Evolutionary conservation across 257 asterid species (phyloP).

Genomic region (Nicotiana tabacum): DNA sequence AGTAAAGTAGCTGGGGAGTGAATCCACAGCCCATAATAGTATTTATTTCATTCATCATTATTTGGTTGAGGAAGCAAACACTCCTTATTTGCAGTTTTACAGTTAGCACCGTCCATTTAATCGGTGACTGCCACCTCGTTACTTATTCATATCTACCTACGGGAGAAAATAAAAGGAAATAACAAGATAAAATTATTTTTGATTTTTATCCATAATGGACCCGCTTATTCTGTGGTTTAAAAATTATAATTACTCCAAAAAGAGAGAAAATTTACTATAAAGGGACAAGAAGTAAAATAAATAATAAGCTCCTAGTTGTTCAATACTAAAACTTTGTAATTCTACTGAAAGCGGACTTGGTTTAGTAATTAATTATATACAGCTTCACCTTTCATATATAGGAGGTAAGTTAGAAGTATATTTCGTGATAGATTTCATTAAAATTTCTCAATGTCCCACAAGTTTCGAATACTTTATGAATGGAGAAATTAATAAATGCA

Average conservation of each 20-base stretch:
- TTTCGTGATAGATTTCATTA: neutral
- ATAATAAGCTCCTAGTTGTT: neutral
- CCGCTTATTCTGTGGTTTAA: neutral
- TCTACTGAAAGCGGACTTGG: neutral
- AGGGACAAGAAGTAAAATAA: neutral
- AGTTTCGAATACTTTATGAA: neutral
- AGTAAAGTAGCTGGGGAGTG: neutral
- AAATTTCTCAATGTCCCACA: neutral
- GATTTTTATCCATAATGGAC: neutral
- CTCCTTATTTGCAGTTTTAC: neutral
- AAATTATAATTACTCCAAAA: too few relatives aligned
- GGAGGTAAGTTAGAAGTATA: neutral
- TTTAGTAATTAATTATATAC: neutral
- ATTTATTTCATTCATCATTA: neutral
- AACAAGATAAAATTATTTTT: neutral
- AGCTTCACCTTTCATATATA: neutral
- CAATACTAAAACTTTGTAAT: neutral
- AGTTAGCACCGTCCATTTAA: neutral
- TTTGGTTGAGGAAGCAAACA: neutral
- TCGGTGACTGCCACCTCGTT: neutral
- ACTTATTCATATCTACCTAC: too few relatives aligned
- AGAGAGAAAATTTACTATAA: neutral
- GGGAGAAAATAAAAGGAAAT: neutral
- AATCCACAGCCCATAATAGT: too few relatives aligned
- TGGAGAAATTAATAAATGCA: neutral